These are phyloP conservation scores for Metschnikowia proteae DNA, from an alignment of 805 yeast genomes.

Conservation along the genomic window DNA sequence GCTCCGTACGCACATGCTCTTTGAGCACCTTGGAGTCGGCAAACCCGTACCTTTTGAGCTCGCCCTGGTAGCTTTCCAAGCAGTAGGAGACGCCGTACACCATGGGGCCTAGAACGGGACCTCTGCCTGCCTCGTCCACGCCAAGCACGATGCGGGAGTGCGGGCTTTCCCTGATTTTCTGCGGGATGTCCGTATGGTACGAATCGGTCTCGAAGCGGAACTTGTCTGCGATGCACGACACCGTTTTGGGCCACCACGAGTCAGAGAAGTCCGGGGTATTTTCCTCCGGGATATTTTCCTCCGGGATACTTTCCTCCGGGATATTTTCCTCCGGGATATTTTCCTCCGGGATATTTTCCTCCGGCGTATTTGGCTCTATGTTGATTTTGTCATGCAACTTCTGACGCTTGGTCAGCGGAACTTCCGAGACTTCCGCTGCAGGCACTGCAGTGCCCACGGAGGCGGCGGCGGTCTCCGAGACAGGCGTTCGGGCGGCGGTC, in stretches of 20 bases:
- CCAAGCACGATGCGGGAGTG: constrained; percentile 60
- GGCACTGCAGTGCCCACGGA: no score
- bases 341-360: no score
- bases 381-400: no score
- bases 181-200: constrained; percentile 50
- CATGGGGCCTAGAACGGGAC: constrained; percentile 98
- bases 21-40: constrained; percentile 90
- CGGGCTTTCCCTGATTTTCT: constrained; percentile 24
- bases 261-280: not conserved
- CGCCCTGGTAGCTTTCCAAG: constrained; percentile 45
- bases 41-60: constrained; percentile 64
- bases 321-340: no score
- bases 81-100: constrained; percentile 90
- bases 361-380: no score
- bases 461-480: no score
- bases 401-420: no score
- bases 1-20: constrained; percentile 59
- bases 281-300: no score
- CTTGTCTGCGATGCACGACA: constrained; percentile 25
- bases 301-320: no score
- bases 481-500: no score
- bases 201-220: constrained; percentile 42
- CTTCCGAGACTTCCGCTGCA: no score
- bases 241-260: constrained; percentile 36
- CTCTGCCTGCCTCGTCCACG: constrained; percentile 98